Evolutionary conservation across 1,284 basidiomycete genomes (phyloP), one percentile per base, ranked within the genome.

Genomic region (Cystobasidium pallidum): DNA sequence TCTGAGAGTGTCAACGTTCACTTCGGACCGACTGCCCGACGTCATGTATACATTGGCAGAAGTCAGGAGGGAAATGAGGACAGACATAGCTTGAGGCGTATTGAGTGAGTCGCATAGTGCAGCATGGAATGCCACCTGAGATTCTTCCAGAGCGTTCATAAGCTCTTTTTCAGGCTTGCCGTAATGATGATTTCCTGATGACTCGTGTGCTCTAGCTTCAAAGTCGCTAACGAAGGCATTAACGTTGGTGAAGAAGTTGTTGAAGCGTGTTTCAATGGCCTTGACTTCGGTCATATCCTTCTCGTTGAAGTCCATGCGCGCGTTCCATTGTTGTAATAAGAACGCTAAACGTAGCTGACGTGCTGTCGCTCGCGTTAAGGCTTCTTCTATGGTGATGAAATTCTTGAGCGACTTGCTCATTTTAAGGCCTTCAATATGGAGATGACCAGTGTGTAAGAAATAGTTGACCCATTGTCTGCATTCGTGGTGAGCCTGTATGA

Each of bases 361-460:
- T 3, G 96, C 87, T 1, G 90, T 87, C 81, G 91, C 91, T 79
- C 86, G 89, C 79, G 88, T 84, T 19, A 99, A 83, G n/a, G 96
- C 94, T 82, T 98, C 92, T 91, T 96, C 91, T 77, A 99, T 96
- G 7, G 95, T 96, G 79, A 99, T 98, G 79, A 99, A 99, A 81
- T 99, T 99, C 82, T 99, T 99, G 73, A 99, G 83, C 8, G 93
- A 96, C 83, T 99, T 99, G 83, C 91, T 94, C 96, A 99, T 99
- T 82, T 99, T 99, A 75, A 97, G 84, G 21, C 96, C 96, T 81
- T 98, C 94, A 78, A 99, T 99, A 82, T 99, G 94, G 43, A 99
- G 84, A 83, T 99, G 96, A 3, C 96, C 96, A 0, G 95, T 99
- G 82, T 99, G 96, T 67, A 99, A 83, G 83, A 99, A 99, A 82